Base-by-base conservation (phyloP, 2,329 filamentous ascomycete genomes). In the Apiospora malaysiana region DNA sequence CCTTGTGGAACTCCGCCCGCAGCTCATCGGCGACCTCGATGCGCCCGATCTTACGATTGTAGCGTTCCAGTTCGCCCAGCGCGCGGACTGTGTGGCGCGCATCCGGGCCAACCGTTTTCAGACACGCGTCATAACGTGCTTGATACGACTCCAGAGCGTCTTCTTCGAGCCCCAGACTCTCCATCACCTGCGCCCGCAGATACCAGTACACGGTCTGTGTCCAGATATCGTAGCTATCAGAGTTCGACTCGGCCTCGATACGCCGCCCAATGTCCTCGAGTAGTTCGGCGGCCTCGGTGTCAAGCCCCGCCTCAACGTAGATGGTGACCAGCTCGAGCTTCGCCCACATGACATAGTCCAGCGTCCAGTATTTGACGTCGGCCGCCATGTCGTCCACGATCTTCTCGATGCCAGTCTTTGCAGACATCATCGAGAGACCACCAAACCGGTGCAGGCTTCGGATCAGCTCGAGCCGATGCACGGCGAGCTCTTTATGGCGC, bases 351-450 rank as follows among this genome's bases (percentile, higher is more conserved):
- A 68, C 25, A 46, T 59, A 70, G n/a, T 70, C 69, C n/a, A 70
- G 32, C 6, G 63, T 68, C 69, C 69, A 70, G 65, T 70, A 70
- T 32, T 65, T 56, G 63, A 68, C 49, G 51, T 70, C 69, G n/a
- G 69, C 63, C n/a, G 47, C n/a, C 65, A 70, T 70, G 47, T 56
- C 43, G 49, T 68, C 32, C 23, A 68, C 63, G 12, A 68, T 45
- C 27, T 42, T 37, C 25, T 59, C 23, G 27, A 70, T 70, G 32
- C 46, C 23, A 0, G 16, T 47, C 63, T 43, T 40, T 12, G 69
- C 69, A 21, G 63, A 45, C 45, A 66, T 25, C 27, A 56, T 43
- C 37, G 45, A 14, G 16, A 70, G 43, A 4, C 40, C 43, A n/a
- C 65, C 46, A 32, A 70, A 68, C 16, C 63, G 43, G 40, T 68